Evolutionary conservation across 129 eudicot species (phyloP), one percentile per base, ranked within the genome.

Genomic region (Silybum marianum): DNA sequence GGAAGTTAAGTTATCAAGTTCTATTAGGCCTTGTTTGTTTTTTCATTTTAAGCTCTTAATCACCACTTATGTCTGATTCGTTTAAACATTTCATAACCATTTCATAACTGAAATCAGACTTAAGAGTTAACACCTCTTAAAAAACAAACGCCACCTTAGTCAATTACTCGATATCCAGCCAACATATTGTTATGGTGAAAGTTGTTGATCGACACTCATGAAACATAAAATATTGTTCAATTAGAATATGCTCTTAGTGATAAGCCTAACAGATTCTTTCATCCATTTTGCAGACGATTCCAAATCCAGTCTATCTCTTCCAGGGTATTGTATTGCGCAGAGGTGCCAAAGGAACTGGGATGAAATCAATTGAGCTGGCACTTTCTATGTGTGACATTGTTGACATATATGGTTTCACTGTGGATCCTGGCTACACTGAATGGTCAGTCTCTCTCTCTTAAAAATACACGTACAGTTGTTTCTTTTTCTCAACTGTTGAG

Each of bases 291-390:
- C 93, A 95, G 99, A 88, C 65, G 71, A 91, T 93, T 80, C 90
- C 93, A 26, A 95, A 95, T 87, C 99, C 99, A 21, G 98, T 95
- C 9, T 95, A 95, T 85, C 93, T 95, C 30, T 95, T 95, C 90
- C 99, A 95, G 83, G 99, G 99, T 69, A 95, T 95, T 51, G 99
- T 95, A 24, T 85, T 95, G 24, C 95, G 99, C 24, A 86, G 99
- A 90, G 99, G 99, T 77, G 99, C 99, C 79, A 95, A 95, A 88
- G 99, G 99, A 86, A 95, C 99, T 60, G 99, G 99, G 80, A 95
- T 95, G 99, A 95, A 95, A 83, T 92, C 99, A 14, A 84, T 95
- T 71, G 99, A 95, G 88, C 85, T 95, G 11, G 99, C 99, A 62
- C 98, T 95, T 85, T 95, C 99, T 66, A 95, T 95, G 99, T 95